These are phyloP conservation scores for Backusella parvicylindrica DNA, from an alignment of 192 early-diverging fungal species.

Conservation along the genomic window DNA sequence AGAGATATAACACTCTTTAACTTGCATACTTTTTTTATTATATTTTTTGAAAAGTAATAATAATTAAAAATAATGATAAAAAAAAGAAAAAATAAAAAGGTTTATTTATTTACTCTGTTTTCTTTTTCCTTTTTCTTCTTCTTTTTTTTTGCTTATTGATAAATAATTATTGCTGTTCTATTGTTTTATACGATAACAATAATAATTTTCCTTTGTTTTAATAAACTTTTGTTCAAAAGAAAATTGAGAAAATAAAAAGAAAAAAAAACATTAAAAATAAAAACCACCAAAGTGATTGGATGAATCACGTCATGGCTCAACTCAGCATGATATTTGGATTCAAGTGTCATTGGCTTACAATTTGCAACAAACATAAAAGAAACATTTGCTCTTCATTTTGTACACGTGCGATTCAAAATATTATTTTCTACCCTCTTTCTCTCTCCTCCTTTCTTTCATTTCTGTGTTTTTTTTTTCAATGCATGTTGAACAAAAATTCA, in stretches of 20 bases:
- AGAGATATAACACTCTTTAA: slow-evolving; percentile 8
- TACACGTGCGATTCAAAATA: background rate
- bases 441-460: too few relatives aligned
- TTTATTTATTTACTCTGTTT: background rate
- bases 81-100: background rate
- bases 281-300: background rate
- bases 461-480: too few relatives aligned
- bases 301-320: background rate
- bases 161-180: background rate
- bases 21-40: background rate
- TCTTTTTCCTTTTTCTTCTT: too few relatives aligned
- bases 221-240: background rate
- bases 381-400: background rate
- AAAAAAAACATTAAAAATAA: background rate
- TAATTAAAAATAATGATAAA: too few relatives aligned
- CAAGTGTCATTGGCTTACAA: background rate
- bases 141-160: too few relatives aligned
- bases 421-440: background rate
- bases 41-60: background rate
- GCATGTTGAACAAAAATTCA: background rate
- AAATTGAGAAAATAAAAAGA: background rate
- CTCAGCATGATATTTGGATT: background rate
- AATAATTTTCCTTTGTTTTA: background rate
- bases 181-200: background rate
- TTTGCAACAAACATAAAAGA: background rate